A percentile compares a stretch with the other conserved stretches of the same genome.
Conservation (phyloP, 2,329 filamentous ascomycete species). For the Coniella lustricola region DNA sequence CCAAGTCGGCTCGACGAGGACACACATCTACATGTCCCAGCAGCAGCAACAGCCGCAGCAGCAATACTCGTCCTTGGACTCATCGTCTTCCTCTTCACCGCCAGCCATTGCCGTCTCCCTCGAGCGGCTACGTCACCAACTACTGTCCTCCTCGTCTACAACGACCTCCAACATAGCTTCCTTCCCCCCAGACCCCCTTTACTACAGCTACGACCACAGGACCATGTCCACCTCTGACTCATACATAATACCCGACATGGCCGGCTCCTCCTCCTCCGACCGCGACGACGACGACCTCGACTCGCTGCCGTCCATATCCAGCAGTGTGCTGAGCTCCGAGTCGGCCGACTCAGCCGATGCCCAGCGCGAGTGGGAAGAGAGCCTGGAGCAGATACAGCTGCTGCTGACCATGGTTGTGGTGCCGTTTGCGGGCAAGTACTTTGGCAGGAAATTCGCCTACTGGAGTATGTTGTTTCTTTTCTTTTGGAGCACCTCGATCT, state of each 20-base stretch:
- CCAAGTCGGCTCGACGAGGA: background rate
- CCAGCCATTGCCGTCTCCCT: slow-evolving; percentile 3
- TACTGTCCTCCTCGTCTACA: background rate
- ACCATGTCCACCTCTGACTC: slow-evolving; percentile 35
- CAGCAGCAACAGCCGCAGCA: slow-evolving; percentile 3
- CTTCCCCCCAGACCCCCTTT: background rate
- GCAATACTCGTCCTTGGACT: background rate
- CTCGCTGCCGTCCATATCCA: slow-evolving; percentile 56
- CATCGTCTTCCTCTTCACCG: background rate
- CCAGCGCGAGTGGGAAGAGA: slow-evolving; percentile 91
- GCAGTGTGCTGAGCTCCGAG: slow-evolving; percentile 42
- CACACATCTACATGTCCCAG: background rate
- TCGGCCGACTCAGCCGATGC: slow-evolving; percentile 62
- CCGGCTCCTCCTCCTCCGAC: slow-evolving; percentile 31
- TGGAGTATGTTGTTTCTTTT: slow-evolving; percentile 62
- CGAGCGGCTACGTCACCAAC: background rate
- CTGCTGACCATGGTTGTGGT: slow-evolving; percentile 91
- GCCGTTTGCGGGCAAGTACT: slow-evolving; percentile 89
- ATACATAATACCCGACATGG: slow-evolving; percentile 43
- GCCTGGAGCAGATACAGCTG: slow-evolving; percentile 86
- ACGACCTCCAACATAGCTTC: background rate
- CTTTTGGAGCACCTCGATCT: too few species aligned
- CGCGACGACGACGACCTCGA: slow-evolving; percentile 54
- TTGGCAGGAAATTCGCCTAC: slow-evolving; percentile 90
- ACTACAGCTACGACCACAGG: background rate